Conservation (phyloP, 352 stramenopile genomes). For the Phytopythium helicoides region DNA sequence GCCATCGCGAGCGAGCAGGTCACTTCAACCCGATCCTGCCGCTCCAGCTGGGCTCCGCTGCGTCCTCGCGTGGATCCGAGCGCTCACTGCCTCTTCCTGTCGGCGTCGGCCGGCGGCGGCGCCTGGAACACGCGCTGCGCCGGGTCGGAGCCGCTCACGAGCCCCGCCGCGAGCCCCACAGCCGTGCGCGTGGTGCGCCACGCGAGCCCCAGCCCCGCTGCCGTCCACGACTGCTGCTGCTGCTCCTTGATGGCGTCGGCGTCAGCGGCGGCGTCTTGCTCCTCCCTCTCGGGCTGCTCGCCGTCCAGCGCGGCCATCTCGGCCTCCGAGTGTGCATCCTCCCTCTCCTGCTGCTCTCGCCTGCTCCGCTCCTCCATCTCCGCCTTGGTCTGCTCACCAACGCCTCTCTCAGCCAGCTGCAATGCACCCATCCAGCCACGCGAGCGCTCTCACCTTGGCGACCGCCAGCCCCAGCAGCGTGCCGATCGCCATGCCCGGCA, state of each 20-base stretch:
- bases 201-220: conserved; percentile 29
- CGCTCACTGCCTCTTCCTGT: conserved; percentile 19
- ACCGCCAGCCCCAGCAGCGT: conserved; percentile 41
- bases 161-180: conserved; percentile 35
- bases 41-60: not conserved
- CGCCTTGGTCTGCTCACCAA: conserved; percentile 39
- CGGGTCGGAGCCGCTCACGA: conserved; percentile 45
- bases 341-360: conserved; percentile 30
- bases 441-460: conserved; percentile 39
- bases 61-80: too few relatives aligned
- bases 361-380: conserved; percentile 51
- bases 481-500: conserved; percentile 58
- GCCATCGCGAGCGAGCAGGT: not conserved
- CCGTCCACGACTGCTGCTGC: conserved; percentile 19
- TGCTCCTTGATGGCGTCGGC: conserved; percentile 6
- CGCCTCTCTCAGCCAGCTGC: too few relatives aligned
- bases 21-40: not conserved
- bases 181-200: conserved; percentile 45
- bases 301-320: conserved; percentile 41
- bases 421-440: too few relatives aligned
- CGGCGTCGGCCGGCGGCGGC: conserved; percentile 4
- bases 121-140: conserved; percentile 29
- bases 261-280: conserved; percentile 2
- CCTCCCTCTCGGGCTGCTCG: not conserved
- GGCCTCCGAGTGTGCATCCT: conserved; percentile 46